These are phyloP conservation scores for Phoma sp. DNA, from an alignment of 2,329 filamentous ascomycete species.

Conservation along the genomic window DNA sequence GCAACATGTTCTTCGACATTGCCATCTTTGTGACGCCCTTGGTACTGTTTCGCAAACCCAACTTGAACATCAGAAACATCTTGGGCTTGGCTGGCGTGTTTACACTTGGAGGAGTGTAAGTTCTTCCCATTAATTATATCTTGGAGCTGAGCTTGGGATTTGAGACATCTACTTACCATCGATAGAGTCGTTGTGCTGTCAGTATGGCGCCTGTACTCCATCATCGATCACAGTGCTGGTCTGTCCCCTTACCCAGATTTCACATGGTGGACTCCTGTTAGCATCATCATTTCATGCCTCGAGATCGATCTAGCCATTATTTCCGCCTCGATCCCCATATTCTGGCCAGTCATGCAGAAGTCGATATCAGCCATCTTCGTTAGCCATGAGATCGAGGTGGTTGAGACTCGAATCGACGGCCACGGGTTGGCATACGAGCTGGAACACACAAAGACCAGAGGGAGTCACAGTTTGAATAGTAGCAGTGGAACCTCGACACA, in stretches of 20 bases:
- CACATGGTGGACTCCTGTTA: conserved; percentile 38
- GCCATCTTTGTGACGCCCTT: conserved; percentile 40
- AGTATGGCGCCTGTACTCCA: conserved; percentile 40
- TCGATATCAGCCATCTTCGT: conserved; percentile 40
- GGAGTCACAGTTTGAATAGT: conserved; percentile 31
- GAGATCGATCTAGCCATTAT: conserved; percentile 45
- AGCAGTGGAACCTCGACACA: conserved; percentile 30
- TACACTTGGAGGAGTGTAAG: conserved; percentile 42
- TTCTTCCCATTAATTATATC: not conserved
- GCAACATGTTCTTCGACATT: conserved; percentile 47
- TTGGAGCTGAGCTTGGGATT: too few species aligned
- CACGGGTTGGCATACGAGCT: conserved; percentile 37
- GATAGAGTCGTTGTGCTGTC: conserved; percentile 39
- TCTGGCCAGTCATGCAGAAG: conserved; percentile 43
- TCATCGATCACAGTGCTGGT: conserved; percentile 34
- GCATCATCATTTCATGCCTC: conserved; percentile 38
- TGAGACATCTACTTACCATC: conserved; percentile 14
- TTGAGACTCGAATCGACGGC: conserved; percentile 35
- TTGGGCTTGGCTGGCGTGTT: conserved; percentile 43
- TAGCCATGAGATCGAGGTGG: conserved; percentile 43
- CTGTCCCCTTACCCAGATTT: conserved; percentile 43
- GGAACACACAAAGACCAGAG: conserved; percentile 25
- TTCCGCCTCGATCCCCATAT: conserved; percentile 45
- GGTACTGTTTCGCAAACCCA: conserved; percentile 36
- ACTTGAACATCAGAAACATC: conserved; percentile 35